Conservation (phyloP, 805 yeast genomes). For the Candida fluviatilis region DNA sequence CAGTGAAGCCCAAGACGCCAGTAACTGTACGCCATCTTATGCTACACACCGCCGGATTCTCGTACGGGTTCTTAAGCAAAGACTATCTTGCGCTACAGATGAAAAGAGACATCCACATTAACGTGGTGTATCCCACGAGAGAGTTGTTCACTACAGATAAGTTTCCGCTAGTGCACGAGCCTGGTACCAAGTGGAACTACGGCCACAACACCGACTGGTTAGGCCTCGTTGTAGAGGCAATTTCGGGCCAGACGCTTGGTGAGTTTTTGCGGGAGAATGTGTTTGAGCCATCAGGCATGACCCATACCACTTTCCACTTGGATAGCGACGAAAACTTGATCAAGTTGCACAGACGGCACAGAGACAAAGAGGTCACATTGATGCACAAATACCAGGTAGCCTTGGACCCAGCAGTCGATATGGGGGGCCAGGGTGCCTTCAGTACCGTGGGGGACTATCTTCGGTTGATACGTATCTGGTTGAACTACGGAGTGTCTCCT, state of each 20-base stretch:
- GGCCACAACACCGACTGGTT: constrained; percentile 38
- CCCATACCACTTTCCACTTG: constrained; percentile 21
- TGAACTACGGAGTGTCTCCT: constrained; percentile 36
- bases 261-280: constrained; percentile 25
- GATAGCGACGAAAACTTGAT: constrained; percentile 11
- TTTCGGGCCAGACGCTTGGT: constrained; percentile 29
- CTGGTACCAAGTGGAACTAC: constrained; percentile 35
- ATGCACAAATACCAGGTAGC: constrained; percentile 14
- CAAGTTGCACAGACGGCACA: constrained; percentile 14
- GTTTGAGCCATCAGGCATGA: constrained; percentile 34
- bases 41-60: constrained; percentile 31
- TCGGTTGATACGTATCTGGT: constrained; percentile 36
- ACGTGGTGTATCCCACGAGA: constrained; percentile 18
- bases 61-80: constrained; percentile 28
- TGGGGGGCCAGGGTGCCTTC: constrained; percentile 44
- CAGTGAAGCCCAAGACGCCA: constrained; percentile 18
- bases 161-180: constrained; percentile 30
- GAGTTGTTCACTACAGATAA: constrained; percentile 22
- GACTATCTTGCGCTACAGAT: constrained; percentile 23
- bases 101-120: constrained; percentile 14
- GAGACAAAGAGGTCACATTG: constrained; percentile 11
- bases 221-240: constrained; percentile 31
- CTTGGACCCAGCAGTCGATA: constrained; percentile 24
- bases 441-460: constrained; percentile 35
- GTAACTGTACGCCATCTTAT: constrained; percentile 28